phyloP scores from a whole-genome alignment of 208 protist genomes.

The Blastocrithidia nonstop region DNA sequence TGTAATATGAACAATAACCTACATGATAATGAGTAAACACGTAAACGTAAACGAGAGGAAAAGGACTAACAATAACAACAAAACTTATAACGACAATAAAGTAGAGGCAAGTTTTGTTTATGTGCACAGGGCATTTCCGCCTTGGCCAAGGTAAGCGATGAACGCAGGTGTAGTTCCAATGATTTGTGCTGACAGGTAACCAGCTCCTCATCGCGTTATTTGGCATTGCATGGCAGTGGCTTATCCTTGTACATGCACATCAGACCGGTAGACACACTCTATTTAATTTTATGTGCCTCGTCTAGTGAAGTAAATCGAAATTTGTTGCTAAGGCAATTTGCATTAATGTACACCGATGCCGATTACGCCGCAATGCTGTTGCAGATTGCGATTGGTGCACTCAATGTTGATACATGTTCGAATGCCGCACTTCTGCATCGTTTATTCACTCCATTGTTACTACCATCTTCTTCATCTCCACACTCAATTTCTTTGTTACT shows the following conservation, averaged over 20 bases:
- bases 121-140: no score
- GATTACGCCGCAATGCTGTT: constrained; percentile 83
- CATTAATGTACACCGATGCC: constrained; percentile 30
- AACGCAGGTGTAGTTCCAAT: constrained; percentile 16
- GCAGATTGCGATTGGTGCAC: constrained; percentile 55
- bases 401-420: constrained; percentile 5
- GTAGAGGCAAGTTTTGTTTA: no score
- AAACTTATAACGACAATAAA: no score
- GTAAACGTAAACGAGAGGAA: no score
- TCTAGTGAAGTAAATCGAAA: constrained; percentile 29
- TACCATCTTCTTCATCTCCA: constrained; percentile 1
- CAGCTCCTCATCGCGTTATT: constrained; percentile 29
- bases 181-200: constrained; percentile 63
- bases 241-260: constrained; percentile 61
- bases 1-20: no score
- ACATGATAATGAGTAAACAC: no score
- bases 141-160: constrained; percentile 30
- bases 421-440: no score
- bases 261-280: constrained; percentile 73
- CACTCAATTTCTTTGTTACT: no score
- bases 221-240: constrained; percentile 63
- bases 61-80: no score
- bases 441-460: no score
- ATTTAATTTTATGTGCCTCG: constrained; percentile 40
- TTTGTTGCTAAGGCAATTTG: constrained; percentile 53